These are phyloP conservation scores for Schizosaccharomyces pombe DNA, from an alignment of 805 yeast genomes.

Conservation along the genomic window ASM294v3 CU329670.1:3737001-3737500, in stretches of 20 bases:
- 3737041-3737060: neutral
- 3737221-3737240: neutral
- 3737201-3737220: neutral
- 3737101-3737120: neutral
- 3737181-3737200: neutral
- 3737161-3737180: neutral
- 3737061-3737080: neutral
- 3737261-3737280: slow-evolving; percentile 44
- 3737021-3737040: neutral
- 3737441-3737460: slow-evolving; percentile 33
- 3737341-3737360: slow-evolving; percentile 51
- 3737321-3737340: slow-evolving; percentile 48
- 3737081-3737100: neutral
- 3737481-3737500: slow-evolving; percentile 28
- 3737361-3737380: slow-evolving; percentile 37
- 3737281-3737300: slow-evolving; percentile 62
- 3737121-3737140: neutral
- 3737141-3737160: neutral
- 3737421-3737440: slow-evolving; percentile 33
- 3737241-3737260: slow-evolving; percentile 32
- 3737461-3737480: slow-evolving; percentile 28
- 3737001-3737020: neutral
- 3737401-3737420: slow-evolving; percentile 39
- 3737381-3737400: slow-evolving; percentile 31
- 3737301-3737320: slow-evolving; percentile 55